These are phyloP conservation scores for Ustilago sp. DNA, from an alignment of 1,284 basidiomycete genomes.

Conservation along the genomic window DNA sequence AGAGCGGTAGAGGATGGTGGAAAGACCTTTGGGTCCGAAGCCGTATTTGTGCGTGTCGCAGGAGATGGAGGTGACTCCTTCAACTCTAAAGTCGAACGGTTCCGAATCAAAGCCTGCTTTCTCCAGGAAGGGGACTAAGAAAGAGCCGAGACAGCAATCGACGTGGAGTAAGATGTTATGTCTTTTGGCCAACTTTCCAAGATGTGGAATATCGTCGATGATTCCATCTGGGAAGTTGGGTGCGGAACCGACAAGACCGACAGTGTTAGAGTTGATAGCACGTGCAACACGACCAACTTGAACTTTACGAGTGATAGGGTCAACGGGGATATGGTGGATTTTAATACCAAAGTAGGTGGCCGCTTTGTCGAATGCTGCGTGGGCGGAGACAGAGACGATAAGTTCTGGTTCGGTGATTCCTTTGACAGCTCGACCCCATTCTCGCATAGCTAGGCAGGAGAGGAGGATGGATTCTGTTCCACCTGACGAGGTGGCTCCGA, in stretches of 20 bases:
- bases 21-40: constrained; percentile 67
- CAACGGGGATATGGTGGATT: constrained; percentile 87
- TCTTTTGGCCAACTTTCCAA: constrained; percentile 80
- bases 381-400: constrained; percentile 86
- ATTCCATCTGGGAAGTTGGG: constrained; percentile 76
- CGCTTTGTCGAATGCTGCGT: constrained; percentile 96
- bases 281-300: constrained; percentile 81
- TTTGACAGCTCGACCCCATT: constrained; percentile 87
- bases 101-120: constrained; percentile 62
- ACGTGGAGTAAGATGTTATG: constrained; percentile 90
- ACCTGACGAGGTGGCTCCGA: constrained; percentile 89
- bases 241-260: constrained; percentile 85
- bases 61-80: constrained; percentile 66
- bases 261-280: constrained; percentile 67
- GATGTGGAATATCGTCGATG: constrained; percentile 83
- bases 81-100: constrained; percentile 68
- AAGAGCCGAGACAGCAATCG: constrained; percentile 70
- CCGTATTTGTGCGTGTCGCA: constrained; percentile 70
- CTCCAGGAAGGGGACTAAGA: constrained; percentile 67
- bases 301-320: constrained; percentile 82
- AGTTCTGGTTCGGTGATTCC: constrained; percentile 93
- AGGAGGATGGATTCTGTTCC: constrained; percentile 96
- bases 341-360: constrained; percentile 92
- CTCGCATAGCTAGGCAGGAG: constrained; percentile 92
- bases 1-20: constrained; percentile 62